Evolutionary conservation across 345 rosid genomes (phyloP).

Genomic region (Euphorbia lathyris): DNA sequence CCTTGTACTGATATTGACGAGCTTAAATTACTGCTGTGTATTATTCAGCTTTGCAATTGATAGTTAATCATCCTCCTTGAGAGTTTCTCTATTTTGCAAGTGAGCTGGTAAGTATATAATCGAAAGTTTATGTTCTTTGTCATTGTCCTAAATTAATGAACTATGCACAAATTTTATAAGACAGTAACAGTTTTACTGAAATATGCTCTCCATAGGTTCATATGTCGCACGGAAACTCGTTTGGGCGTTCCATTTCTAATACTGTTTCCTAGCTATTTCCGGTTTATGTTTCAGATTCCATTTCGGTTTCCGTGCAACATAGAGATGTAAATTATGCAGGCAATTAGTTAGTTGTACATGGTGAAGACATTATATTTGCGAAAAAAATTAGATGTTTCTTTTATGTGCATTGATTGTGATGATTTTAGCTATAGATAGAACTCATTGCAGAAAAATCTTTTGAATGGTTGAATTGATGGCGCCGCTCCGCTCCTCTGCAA

Average conservation of each 20-base stretch:
- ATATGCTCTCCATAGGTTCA: neutral
- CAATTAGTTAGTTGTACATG: neutral
- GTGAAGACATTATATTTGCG: neutral
- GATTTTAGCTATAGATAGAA: neutral
- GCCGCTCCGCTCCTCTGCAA: conserved; percentile 53
- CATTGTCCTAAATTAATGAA: neutral
- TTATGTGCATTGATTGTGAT: neutral
- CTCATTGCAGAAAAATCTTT: conserved; percentile 1
- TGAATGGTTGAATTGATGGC: conserved; percentile 55
- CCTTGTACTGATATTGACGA: neutral
- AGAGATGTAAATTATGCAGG: too few relatives aligned
- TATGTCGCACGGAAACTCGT: neutral
- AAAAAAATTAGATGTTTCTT: neutral
- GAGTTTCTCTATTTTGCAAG: neutral
- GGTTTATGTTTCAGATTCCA: too few relatives aligned
- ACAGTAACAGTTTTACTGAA: neutral
- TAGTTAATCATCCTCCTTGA: neutral
- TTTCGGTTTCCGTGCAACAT: too few relatives aligned
- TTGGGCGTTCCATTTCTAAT: too few relatives aligned
- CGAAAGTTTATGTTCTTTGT: neutral
- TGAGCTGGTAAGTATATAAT: neutral
- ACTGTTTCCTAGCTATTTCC: too few relatives aligned
- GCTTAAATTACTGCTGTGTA: neutral
- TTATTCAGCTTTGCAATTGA: conserved; percentile 1
- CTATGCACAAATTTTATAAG: neutral